Evolutionary conservation across 768 basidiomycete genomes (phyloP), one percentile per base, ranked within the genome.

Genomic region (Coprinellus micaceus): DNA sequence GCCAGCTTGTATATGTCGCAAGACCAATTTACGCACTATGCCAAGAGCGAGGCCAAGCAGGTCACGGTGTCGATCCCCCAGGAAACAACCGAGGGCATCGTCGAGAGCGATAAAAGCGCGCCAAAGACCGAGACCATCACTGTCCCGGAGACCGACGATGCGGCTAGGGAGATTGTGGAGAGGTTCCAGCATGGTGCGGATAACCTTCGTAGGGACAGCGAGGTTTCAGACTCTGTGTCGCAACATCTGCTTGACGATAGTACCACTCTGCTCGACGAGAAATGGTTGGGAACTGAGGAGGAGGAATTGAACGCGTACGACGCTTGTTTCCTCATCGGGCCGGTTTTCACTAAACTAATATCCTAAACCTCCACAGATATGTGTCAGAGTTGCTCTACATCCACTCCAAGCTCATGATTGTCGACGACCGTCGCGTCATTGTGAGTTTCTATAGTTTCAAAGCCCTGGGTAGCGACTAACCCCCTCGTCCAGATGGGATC

Each of bases 401-500:
- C 57, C 91, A 94, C 67, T 84, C 83, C 22, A 94, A 94, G 75
- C 68, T 96, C 24, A 96, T 97, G 94, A 91, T 96, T 52, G 91
- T 97, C 33, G 95, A 97, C 65, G 95, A 98, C 66, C 79, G 83
- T 29, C 79, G 86, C 33, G 94, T 97, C 44, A 92, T 98, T 61
- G 91, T 92, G 62, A 51, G 89, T 78, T 1, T 25, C 10, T 19
- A 21, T 26, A 11, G 46, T 39, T 33, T 4, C 9, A 26, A 37
- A 53, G 28, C 28, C 24, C 43, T 50, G 26, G 33, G 41, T 28
- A 15, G 21, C 29, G 30, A 17, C 49, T 49, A 21, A n/a, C 29
- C 25, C 12, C 7, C 47, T 11, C 17, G 26, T 10, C 26, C 50
- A 92, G 90, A 89, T 94, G 80, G 95, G 96, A 30, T 94, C 91